Evolutionary conservation across 768 basidiomycete species (phyloP).

Genomic region (Epithele typhae): DNA sequence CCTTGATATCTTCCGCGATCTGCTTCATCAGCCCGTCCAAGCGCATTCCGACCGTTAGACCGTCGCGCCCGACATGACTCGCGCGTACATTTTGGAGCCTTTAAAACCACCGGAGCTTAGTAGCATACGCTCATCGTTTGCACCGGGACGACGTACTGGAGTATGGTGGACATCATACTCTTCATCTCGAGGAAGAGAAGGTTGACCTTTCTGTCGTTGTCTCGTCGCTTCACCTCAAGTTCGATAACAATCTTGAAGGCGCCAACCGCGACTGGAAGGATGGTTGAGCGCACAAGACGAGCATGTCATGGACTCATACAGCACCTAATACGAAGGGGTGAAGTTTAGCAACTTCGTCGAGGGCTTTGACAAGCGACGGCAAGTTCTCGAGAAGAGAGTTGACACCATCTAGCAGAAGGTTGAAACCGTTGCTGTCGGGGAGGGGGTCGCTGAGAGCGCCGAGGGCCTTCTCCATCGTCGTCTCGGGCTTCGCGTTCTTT

Average conservation of each 20-base stretch:
- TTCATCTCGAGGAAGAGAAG: constrained; percentile 47
- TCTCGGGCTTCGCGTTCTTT: no score
- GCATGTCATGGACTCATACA: neutral
- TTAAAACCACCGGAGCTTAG: neutral
- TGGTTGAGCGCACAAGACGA: neutral
- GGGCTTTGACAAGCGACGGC: no score
- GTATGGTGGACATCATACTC: constrained; percentile 42
- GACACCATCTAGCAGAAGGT: no score
- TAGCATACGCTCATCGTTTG: no score
- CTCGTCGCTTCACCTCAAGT: constrained; percentile 43
- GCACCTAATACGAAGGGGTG: neutral
- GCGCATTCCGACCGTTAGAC: constrained; percentile 27
- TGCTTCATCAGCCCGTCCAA: constrained; percentile 25
- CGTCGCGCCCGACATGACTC: constrained; percentile 27
- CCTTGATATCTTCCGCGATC: constrained; percentile 38
- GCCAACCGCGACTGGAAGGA: constrained; percentile 37
- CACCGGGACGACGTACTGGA: constrained; percentile 31
- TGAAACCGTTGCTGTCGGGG: no score
- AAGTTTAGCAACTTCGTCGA: no score
- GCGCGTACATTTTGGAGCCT: neutral
- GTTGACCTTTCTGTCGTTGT: constrained; percentile 47
- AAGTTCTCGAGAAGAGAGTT: no score
- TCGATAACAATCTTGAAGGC: constrained; percentile 48
- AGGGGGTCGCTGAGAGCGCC: no score
- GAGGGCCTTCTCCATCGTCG: no score